phyloP scores from a whole-genome alignment of 805 yeast genomes.

The Lachancea sp. region DNA sequence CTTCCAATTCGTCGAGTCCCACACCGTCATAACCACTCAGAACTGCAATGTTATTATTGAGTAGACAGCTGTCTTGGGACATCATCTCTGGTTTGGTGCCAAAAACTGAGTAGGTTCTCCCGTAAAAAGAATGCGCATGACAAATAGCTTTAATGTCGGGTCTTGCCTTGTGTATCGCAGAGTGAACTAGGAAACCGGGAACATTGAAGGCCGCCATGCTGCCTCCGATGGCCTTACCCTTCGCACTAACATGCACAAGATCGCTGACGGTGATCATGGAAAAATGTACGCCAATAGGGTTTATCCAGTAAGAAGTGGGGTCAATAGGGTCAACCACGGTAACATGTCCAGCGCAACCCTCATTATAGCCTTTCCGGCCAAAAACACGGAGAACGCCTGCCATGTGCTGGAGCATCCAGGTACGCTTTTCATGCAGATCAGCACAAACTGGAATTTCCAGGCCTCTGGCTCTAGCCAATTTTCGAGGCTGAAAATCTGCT shows the following conservation, averaged over 20 bases:
- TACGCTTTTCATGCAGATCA: conserved; percentile 7
- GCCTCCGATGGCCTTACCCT: conserved; percentile 56
- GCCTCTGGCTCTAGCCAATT: conserved; percentile 3
- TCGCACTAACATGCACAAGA: conserved; percentile 55
- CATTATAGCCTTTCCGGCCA: conserved; percentile 64
- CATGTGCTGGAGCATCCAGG: conserved; percentile 48
- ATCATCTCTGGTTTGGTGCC: conserved; percentile 69
- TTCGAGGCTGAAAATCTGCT: too few relatives aligned
- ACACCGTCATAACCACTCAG: conserved; percentile 72
- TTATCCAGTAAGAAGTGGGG: conserved; percentile 75
- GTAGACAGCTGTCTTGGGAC: conserved; percentile 68
- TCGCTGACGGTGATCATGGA: conserved; percentile 50
- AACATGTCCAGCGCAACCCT: conserved; percentile 79
- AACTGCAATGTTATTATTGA: conserved; percentile 61
- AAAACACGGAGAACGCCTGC: conserved; percentile 78
- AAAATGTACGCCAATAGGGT: conserved; percentile 72
- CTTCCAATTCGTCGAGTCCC: conserved; percentile 62
- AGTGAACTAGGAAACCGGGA: conserved; percentile 67
- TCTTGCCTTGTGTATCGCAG: conserved; percentile 58
- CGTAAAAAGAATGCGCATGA: conserved; percentile 60
- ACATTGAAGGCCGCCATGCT: conserved; percentile 51
- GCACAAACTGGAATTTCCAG: conserved; percentile 6
- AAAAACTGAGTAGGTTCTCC: conserved; percentile 59
- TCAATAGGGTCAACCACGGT: conserved; percentile 75
- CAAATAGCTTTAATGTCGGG: conserved; percentile 70